A percentile compares a stretch with the other conserved stretches of the same genome.
Conservation (phyloP, 257 asterid genomes). For the Verbascum thapsus region DNA sequence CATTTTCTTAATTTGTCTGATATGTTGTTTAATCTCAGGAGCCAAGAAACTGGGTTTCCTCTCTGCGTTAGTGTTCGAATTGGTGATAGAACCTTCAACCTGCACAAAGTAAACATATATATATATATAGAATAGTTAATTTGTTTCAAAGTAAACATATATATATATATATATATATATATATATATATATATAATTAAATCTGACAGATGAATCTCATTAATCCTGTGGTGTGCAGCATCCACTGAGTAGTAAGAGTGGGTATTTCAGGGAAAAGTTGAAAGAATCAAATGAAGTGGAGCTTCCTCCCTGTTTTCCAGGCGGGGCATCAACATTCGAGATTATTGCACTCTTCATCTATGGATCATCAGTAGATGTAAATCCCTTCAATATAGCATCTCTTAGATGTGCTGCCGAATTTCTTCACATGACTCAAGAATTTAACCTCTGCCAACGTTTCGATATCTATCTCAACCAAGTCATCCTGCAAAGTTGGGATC, state of each 20-base stretch:
- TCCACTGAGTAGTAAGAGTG: conserved; percentile 58
- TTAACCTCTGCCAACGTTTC: conserved; percentile 61
- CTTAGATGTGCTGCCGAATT: conserved; percentile 74
- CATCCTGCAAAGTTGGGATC: conserved; percentile 69
- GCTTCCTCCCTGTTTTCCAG: conserved; percentile 60
- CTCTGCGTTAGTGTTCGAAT: conserved; percentile 55
- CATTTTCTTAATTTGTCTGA: not conserved
- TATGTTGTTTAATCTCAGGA: conserved; percentile 43
- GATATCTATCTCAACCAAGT: conserved; percentile 77
- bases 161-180: too few species aligned
- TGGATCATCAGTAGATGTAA: conserved; percentile 62
- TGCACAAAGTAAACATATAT: conserved; percentile 73
- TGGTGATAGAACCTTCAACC: conserved; percentile 56
- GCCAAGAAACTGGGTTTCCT: conserved; percentile 72
- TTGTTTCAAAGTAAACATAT: not conserved
- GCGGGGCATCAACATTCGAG: conserved; percentile 70
- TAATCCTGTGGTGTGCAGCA: too few species aligned
- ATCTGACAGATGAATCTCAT: too few species aligned
- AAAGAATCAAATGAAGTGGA: conserved; percentile 53
- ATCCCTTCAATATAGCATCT: conserved; percentile 63
- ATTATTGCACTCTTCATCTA: conserved; percentile 69
- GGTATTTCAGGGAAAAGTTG: conserved; percentile 56
- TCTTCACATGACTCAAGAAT: conserved; percentile 59
- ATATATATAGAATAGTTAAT: too few species aligned
- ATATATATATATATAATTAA: too few species aligned